Evolutionary conservation across 2,329 filamentous ascomycete species (phyloP), one percentile per base, ranked within the genome.

Genomic region (Fusarium phyllophilum): DNA sequence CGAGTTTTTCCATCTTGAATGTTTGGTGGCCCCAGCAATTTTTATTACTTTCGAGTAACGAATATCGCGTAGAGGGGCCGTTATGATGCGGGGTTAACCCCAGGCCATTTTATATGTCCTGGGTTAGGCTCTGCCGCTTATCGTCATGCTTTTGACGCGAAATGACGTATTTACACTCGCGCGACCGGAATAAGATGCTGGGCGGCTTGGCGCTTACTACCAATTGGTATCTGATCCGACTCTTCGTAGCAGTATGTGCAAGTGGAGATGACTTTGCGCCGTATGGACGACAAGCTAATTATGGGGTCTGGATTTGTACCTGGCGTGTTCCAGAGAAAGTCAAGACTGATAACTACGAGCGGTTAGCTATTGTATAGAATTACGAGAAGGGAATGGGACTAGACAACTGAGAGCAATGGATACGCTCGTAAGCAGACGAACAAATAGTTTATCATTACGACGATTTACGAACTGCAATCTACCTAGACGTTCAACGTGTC

Each of bases 401-500:
- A 20, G 18, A 36, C 13, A 26, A n/a, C 6, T 8, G 3, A 3
- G 13, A 24, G 4, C 8, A 5, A 51, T 5, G 8, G 8, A n/a
- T 9, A 22, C 4, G 10, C 26, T 15, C 12, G 4, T 6, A 6
- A 22, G 12, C 6, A 29, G 24, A 15, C 5, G 18, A 5, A 11
- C 4, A 7, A 46, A 22, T 46, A 29, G 26, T 22, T 48, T 6
- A 11, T 17, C 6, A 31, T 22, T 24, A n/a, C 3, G 10, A 11
- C 4, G 9, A 3, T 31, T 22, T 3, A 31, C 12, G 4, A 48
- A 17, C 24, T 22, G 6, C 3, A 8, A 29, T 48, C 26, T 31
- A 8, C 1, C 11, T n/a, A 18, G 11, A 33, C 11, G 1, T 2
- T n/a, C 5, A 24, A 51, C 29, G 1, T 3, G 20, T 6, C 24